Base-by-base conservation (phyloP, 2,329 filamentous ascomycete genomes). In the Herpotrichia juniperi region DNA sequence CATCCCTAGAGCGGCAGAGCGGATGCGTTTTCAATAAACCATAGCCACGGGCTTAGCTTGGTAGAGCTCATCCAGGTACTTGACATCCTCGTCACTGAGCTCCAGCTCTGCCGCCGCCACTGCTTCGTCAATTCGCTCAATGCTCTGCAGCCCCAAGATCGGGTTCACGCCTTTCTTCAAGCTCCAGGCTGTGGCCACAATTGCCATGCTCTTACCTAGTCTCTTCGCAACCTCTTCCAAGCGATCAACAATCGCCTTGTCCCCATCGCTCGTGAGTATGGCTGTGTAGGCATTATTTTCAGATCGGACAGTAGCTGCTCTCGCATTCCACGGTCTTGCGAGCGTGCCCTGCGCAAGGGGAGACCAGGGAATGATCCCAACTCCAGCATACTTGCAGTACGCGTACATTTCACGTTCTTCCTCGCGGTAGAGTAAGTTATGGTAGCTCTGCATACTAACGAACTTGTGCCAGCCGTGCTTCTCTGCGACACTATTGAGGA, bases 401-500 rank as follows among this genome's bases (percentile, higher is more conserved):
- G 57, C 50, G 45, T 60, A 51, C 65, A 68, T 68, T 58, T 67
- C 65, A 9, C 65, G 59, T 69, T 80, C 77, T 62, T 80, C 78
- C 51, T 81, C 78, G 6, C 85, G 75, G 61, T 70, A 71, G 32
- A 78, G 67, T 5, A 71, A 60, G 60, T 76, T 79, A 66, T 78
- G 68, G 68, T 75, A 77, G 63, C 75, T 76, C 50, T 79, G 77
- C 77, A 79, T 79, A 46, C 63, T 71, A 60, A 79, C 75, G 59
- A 79, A 79, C 34, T 71, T 64, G 65, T 77, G 74, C 76, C 77
- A 79, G 61, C 70, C 71, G 49, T 78, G 68, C 42, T 62, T 62
- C 31, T 64, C 66, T 44, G 77, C 77, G 50, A 75, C 68, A 61
- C 75, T 76, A 40, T 78, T 73, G 8, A 79, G 69, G 37, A 67